These are phyloP conservation scores for Cenchrus fungigraminus DNA, from an alignment of 176 grass and related monocot species.

Conservation along the genomic window DNA sequence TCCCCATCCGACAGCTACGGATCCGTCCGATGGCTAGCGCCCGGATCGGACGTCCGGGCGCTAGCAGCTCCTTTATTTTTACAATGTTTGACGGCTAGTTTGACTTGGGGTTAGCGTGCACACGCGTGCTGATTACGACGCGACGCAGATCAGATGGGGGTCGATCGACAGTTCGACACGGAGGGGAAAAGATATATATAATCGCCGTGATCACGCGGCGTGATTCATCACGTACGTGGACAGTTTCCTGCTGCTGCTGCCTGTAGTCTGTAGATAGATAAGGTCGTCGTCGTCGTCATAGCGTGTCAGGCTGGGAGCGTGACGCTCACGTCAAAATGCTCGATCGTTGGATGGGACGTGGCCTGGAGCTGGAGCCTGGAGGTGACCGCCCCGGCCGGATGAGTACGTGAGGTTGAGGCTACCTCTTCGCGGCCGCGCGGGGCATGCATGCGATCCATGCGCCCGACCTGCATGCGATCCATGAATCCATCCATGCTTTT, in stretches of 20 bases:
- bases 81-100: neutral
- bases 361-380: neutral
- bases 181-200: neutral
- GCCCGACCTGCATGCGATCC: no score
- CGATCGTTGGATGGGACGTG: no score
- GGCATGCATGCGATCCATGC: neutral
- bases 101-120: slow-evolving; percentile 13
- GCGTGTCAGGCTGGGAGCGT: neutral
- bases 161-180: no score
- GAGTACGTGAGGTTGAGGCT: neutral
- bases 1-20: no score
- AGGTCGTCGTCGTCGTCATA: neutral
- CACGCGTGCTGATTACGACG: neutral
- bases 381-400: neutral
- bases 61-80: no score
- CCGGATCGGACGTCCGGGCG: no score
- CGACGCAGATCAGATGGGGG: neutral
- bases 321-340: neutral
- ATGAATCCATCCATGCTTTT: no score
- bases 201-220: neutral
- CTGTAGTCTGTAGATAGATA: slow-evolving; percentile 9
- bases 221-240: slow-evolving; percentile 18
- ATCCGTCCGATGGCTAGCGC: no score
- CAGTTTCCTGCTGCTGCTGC: neutral
- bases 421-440: slow-evolving; percentile 36